Evolutionary conservation across 352 stramenopile species (phyloP).

Genomic region (Globisporangium spinosum): DNA sequence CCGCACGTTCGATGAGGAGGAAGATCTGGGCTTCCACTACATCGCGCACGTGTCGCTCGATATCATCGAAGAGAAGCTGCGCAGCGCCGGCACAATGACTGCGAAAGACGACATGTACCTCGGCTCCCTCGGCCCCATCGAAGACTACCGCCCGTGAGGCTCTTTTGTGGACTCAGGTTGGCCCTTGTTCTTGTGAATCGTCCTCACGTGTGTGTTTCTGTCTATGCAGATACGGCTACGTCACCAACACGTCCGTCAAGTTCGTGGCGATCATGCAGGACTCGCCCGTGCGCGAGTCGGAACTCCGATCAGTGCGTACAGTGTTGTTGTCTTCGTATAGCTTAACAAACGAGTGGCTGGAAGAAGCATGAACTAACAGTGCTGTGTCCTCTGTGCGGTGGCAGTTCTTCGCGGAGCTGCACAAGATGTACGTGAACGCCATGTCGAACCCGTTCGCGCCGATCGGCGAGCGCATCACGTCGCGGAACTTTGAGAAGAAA

Average conservation of each 20-base stretch:
- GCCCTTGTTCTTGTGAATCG: neutral
- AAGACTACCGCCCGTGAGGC: conserved; percentile 78
- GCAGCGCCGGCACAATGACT: conserved; percentile 35
- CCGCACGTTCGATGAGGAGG: conserved; percentile 77
- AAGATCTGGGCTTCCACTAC: conserved; percentile 86
- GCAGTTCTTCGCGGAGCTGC: conserved; percentile 80
- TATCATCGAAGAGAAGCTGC: conserved; percentile 80
- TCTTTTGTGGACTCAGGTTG: neutral
- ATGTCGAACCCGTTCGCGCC: conserved; percentile 85
- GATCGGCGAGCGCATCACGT: conserved; percentile 79
- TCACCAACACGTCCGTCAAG: conserved; percentile 86
- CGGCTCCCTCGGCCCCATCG: conserved; percentile 77
- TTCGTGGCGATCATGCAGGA: conserved; percentile 79
- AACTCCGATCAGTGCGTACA: conserved; percentile 60
- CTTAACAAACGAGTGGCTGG: neutral
- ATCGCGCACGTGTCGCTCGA: conserved; percentile 84
- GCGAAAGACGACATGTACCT: conserved; percentile 86
- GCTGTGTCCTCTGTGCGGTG: neutral
- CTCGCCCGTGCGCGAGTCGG: conserved; percentile 65
- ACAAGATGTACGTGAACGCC: conserved; percentile 86
- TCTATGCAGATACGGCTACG: conserved; percentile 59
- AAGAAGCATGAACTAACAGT: neutral
- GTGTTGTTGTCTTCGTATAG: neutral
- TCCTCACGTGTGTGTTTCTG: neutral
- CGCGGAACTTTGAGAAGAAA: conserved; percentile 74